Evolutionary conservation across 805 yeast genomes (phyloP), one percentile per base, ranked within the genome.

Genomic region (Metschnikowia peoriensis): DNA sequence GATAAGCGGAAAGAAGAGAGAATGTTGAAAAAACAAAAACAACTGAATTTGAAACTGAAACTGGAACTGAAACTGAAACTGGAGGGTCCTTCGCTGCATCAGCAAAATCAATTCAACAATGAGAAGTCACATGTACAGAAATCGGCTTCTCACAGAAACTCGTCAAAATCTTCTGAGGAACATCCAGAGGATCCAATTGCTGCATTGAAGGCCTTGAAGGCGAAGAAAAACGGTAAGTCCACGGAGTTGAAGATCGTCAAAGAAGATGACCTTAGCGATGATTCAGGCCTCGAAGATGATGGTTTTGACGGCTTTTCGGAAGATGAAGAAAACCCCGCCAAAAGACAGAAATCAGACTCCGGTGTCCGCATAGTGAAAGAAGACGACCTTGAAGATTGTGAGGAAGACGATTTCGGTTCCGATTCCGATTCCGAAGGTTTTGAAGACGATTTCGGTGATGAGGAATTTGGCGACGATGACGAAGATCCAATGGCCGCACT

Each of bases 1-100:
- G 72, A 71, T 38, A 63, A 61, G 54, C 58, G 73, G 54, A 68
- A 73, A 54, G 68, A 71, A 55, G 73, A 71, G 44, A 61, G 75
- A 50, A 50, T 55, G 46, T 46, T 61, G 38, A 66, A 69, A 61
- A 69, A 69, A 57, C 72, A 69, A 52, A 72, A 68, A 59, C 50
- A 45, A 8, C 41, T 41, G 47, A 43, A 49, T 7, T 9, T 22
- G 38, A 28, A 28, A 10, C 28, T 29, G 3, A 28, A 15, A 22
- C 15, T 41, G 32, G 32, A 49, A 12, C 15, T 22, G 38, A 28
- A 28, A 10, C 28, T 29, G 3, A 28, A 15, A 22, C 15, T 41
- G 32, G 32, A 17, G 17, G 32, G 29, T 12, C 27, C 35, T 37
- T 14, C 34, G 12, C 27, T 14, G n/a, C 35, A 41, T 8, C 43